Base-by-base conservation (phyloP, 2,329 filamentous ascomycete species). In the Exophiala sideris region DNA sequence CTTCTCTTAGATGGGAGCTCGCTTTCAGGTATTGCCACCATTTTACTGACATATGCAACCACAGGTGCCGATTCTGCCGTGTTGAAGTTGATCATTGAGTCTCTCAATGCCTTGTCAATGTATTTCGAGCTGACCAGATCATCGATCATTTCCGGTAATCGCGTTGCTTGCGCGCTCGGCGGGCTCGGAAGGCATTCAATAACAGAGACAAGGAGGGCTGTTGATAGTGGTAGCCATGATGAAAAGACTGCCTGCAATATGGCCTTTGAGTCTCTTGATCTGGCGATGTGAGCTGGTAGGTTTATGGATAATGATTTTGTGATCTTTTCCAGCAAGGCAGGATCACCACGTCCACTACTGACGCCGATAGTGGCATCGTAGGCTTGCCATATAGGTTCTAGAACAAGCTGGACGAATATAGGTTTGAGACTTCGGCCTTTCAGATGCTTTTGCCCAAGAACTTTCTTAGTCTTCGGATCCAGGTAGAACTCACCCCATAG, bases 401-500 rank as follows among this genome's bases (percentile, higher is more conserved):
- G 79, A 5, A 99, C 94, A 46, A 99, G 78, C 70, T 97, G 94
- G 11, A 97, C 94, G 70, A 99, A 99, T 82, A 99, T 90, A 7
- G 94, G 94, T 73, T 97, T 99, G 58, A 99, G 75, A 55, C 87
- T 83, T 44, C 94, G 82, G 3, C 94, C 94, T 68, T 95, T 97
- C 47, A 99, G 77, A 75, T 99, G 94, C 71, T 96, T 97, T 24
- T 86, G 83, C 1, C 87, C 88, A 5, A 99, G 77, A 0, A 99
- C 86, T 67, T 95, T 89, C 71, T 96, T 99, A 1, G 91, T 95
- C 72, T 97, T 99, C 5, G 94, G 91, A 66, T 99, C 94, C 41
- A 99, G 76, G 70, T 96, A 99, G 70, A 89, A 99, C 69, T 91
- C 92, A 42, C 94, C 94, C 94, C 94, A 99, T 0, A 99, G 79